These are phyloP conservation scores for Thalassiosira allenii DNA, from an alignment of 352 stramenopile genomes.

Conservation along the genomic window DNA sequence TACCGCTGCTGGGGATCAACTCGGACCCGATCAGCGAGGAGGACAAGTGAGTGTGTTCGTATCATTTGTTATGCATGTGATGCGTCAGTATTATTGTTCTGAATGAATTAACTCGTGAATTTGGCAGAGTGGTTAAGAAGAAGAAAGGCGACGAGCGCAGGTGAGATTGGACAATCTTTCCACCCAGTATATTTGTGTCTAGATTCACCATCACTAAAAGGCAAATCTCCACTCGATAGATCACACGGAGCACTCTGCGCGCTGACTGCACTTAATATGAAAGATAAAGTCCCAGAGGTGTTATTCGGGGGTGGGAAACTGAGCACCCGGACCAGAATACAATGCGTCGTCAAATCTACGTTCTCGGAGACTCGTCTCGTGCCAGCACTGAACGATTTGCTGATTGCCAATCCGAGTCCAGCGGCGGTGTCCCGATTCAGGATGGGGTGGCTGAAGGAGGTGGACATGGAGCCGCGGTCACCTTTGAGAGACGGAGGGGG, in stretches of 20 bases:
- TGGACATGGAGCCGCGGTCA: constrained; percentile 34
- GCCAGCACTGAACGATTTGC: constrained; percentile 89
- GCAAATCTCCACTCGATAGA: constrained; percentile 20
- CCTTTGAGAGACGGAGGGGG: constrained; percentile 16
- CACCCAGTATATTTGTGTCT: not conserved
- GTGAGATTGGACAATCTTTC: constrained; percentile 35
- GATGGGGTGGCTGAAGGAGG: constrained; percentile 76
- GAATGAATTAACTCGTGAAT: not conserved
- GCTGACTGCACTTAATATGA: constrained; percentile 82
- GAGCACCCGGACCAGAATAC: constrained; percentile 78
- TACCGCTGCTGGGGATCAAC: constrained; percentile 87
- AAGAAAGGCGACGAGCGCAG: constrained; percentile 87
- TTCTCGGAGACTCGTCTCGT: constrained; percentile 89
- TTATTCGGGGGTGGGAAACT: constrained; percentile 80
- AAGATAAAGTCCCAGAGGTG: constrained; percentile 78
- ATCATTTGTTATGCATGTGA: not conserved
- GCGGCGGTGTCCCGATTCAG: constrained; percentile 87
- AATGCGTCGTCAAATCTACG: constrained; percentile 87
- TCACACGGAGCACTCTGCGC: constrained; percentile 88
- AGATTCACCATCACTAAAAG: not conserved
- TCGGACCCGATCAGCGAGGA: constrained; percentile 55
- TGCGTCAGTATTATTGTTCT: not conserved
- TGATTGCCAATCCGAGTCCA: constrained; percentile 87
- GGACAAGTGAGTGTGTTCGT: constrained; percentile 59
- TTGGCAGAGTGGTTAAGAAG: constrained; percentile 77